Evolutionary conservation across 164 flowering plant species (phyloP), one percentile per base, ranked within the genome.

Genomic region (Magnolia changhungtana): DNA sequence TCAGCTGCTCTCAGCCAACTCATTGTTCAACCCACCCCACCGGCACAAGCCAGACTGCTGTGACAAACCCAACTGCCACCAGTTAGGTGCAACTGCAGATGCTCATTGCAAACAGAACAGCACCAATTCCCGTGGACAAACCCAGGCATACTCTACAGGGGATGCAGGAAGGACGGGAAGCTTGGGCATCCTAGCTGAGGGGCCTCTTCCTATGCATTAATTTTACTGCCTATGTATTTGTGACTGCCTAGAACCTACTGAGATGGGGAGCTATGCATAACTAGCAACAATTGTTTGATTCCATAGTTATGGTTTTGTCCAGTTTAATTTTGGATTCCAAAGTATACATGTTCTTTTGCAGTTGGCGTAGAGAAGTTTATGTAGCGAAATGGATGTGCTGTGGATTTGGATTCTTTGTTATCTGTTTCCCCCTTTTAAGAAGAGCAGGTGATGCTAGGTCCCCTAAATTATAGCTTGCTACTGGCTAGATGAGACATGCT

Each of bases 11-110:
- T 87, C 31, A 84, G 79, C 79, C 89, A 87, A 67, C 72, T 73
- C 24, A 83, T 92, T 72, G 84, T 84, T 69, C 88, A 73, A 63
- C 90, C 94, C 20, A 83, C 81, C 50, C 84, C 80, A 72, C 83
- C 81, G 23, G 59, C 79, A 65, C 76, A 64, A 24, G 4, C 29
- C 31, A 49, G 70, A 14, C 59, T 27, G 23, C 61, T 13, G 10
- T n/a, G 5, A 24, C 76, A 20, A n/a, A 21, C 37, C 1, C 70
- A 7, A 50, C 10, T 7, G 21, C 75, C n/a, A 31, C 37, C 14
- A 19, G 23, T 20, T 31, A 14, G 51, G 74, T 50, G 20, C 63
- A 24, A 14, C 67, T 20, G 67, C 67, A 64, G 24, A n/a, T 64
- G 21, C 67, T 64, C 21, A 64, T 64, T 9, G 9, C 67, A 18